These are phyloP conservation scores for Penicillium bovifimosum DNA, from an alignment of 495 filamentous ascomycete genomes.

Conservation along the genomic window DNA sequence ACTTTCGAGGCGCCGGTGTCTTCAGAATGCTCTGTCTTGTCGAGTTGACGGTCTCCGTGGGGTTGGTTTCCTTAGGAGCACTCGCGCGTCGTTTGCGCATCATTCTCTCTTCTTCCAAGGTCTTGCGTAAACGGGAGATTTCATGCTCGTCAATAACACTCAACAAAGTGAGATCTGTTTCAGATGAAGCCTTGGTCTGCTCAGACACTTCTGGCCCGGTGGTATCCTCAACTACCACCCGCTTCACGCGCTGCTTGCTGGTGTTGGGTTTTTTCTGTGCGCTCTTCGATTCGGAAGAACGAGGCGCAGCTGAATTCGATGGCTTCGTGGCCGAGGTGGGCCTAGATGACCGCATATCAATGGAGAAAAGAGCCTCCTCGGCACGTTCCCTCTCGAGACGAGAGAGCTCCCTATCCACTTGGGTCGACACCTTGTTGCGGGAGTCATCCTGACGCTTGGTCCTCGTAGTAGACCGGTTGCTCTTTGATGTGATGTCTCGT, in stretches of 20 bases:
- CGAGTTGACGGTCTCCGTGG: constrained; percentile 31
- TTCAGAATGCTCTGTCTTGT: constrained; percentile 36
- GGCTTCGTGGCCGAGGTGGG: constrained; percentile 22
- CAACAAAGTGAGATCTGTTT: constrained; percentile 38
- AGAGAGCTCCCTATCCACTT: constrained; percentile 42
- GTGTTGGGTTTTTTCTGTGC: constrained; percentile 35
- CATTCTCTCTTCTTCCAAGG: constrained; percentile 45
- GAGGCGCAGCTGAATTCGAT: constrained; percentile 15
- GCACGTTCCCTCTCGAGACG: constrained; percentile 40
- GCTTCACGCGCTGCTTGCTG: constrained; percentile 42
- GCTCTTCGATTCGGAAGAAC: constrained; percentile 16
- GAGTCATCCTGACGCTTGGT: constrained; percentile 30
- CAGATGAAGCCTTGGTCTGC: constrained; percentile 29
- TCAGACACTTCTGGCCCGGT: constrained; percentile 34
- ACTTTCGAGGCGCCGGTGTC: constrained; percentile 38
- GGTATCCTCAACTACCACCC: constrained; percentile 39
- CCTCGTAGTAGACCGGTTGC: constrained; percentile 28
- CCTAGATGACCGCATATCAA: constrained; percentile 28
- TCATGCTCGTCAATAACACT: constrained; percentile 46
- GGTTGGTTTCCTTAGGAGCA: constrained; percentile 24
- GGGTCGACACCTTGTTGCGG: constrained; percentile 30
- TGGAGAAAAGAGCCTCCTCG: constrained; percentile 43
- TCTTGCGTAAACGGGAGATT: constrained; percentile 45
- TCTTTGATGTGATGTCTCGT: constrained; percentile 33
- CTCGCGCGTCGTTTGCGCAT: constrained; percentile 40